Base-by-base conservation (phyloP, 306 rosid genomes). In the Sindora glabra region DNA sequence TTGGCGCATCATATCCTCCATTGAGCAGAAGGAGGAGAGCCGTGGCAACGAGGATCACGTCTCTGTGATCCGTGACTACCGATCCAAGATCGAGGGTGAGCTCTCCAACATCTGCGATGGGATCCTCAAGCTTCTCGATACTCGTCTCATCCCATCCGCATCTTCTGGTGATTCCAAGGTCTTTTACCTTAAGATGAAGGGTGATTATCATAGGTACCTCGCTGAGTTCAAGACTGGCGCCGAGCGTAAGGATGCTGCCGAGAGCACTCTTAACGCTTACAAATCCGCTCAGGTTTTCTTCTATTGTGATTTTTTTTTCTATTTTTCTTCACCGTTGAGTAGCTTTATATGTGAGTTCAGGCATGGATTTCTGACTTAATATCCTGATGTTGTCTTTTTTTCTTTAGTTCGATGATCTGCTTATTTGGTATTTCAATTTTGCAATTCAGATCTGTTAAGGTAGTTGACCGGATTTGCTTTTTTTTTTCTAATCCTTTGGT, bases 11-110 rank as follows among this genome's bases (percentile, higher is more conserved):
- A 94, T 94, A 26, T 94, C 99, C 48, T 94, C 99, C 9, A 94
- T 94, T 67, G 99, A 94, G 78, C 99, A 94, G 84, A 94, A 89
- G 82, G 99, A 94, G 74, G 99, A 94, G 89, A 94, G 99, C 84
- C 97, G 95, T 52, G 99, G 99, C 38, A 89, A 94, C 81, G 97
- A 94, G 72, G 97, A 94, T 58, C 97, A 88, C 41, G 99, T 92
- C 8, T 0, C 84, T 24, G 44, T 82, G 67, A 92, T 92, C 89
- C 89, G 95, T 11, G 94, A 86, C 64, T 94, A 94, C 84, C 79
- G 99, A 75, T 89, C 97, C 56, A 94, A 94, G 91, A 94, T 94
- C 79, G 99, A 94, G 82, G 9, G 58, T 1, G 97, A 94, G 77
- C 97, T 94, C 40, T 84, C 97, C 38, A 69, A 72, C 75, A 94